Base-by-base conservation (phyloP, 2,329 filamentous ascomycete species). In the Fusarium subtropicale region DNA sequence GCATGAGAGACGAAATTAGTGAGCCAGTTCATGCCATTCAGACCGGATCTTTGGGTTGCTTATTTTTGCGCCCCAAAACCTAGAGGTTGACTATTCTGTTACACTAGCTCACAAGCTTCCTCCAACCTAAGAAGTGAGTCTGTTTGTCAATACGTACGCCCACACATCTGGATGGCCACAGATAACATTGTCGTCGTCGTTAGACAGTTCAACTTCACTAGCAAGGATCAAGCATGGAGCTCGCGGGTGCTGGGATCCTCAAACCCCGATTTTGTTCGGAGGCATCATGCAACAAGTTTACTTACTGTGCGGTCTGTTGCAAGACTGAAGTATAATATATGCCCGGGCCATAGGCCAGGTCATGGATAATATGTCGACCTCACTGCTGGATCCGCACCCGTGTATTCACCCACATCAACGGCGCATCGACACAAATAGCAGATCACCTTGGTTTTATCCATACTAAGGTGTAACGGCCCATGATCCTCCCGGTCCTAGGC, bases 281-380 rank as follows among this genome's bases (percentile, higher is more conserved):
- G 39, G 48, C 34, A 50, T 41, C 34, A 50, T 41, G 33, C 24
- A 51, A 31, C 55, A 47, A 38, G 34, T 30, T 30, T 30, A 30
- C 28, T 30, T 39, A 39, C 11, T 39, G 36, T 30, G 13, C 48
- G 36, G 38, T 16, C 38, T n/a, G 46, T 51, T 52, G 28, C 13
- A 39, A 57, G 46, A 64, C 22, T 53, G 61, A 51, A 44, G 50
- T 34, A 66, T 63, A 62, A 63, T 63, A 63, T 63, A 41, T 56
- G 60, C 66, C 63, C 63, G 68, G 50, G 30, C 47, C 67, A 64
- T 64, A 69, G 51, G 41, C 44, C 59, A 56, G 54, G 51, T 48
- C 58, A 68, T 70, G 56, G 62, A 31, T 56, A 44, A 57, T 70
- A 67, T 70, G 46, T 34, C 57, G 47, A 22, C 53, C 44, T 39